Conservation (phyloP, 495 filamentous ascomycete species). For the Clavariopsis aquatica region DNA sequence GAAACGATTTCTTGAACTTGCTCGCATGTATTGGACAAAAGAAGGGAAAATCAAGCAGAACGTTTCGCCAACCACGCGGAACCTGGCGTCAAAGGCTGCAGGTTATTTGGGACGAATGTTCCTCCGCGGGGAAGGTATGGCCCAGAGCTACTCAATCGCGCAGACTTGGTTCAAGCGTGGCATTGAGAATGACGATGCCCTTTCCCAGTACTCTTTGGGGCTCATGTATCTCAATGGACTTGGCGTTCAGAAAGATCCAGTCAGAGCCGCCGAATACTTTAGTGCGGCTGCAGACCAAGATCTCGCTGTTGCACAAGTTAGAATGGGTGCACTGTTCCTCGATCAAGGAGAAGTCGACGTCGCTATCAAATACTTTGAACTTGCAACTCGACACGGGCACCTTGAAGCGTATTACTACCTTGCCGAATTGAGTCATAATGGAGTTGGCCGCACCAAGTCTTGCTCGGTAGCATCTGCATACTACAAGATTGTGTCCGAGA, state of each 20-base stretch:
- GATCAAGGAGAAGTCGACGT: slow-evolving; percentile 80
- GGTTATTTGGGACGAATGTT: slow-evolving; percentile 93
- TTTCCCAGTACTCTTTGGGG: slow-evolving; percentile 84
- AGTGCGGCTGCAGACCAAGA: slow-evolving; percentile 83
- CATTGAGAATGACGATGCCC: slow-evolving; percentile 72
- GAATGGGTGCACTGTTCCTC: slow-evolving; percentile 80
- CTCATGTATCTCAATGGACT: slow-evolving; percentile 86
- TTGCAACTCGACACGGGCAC: slow-evolving; percentile 83
- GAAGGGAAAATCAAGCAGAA: slow-evolving; percentile 62
- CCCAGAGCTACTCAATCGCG: slow-evolving; percentile 75
- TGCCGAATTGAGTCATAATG: slow-evolving; percentile 82
- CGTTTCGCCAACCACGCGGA: slow-evolving; percentile 64
- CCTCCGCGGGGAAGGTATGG: slow-evolving; percentile 84
- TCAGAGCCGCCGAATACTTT: slow-evolving; percentile 77
- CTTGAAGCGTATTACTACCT: slow-evolving; percentile 96
- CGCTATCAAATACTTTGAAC: slow-evolving; percentile 85
- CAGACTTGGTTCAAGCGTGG: slow-evolving; percentile 86
- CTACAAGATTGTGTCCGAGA: slow-evolving; percentile 94
- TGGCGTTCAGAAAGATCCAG: slow-evolving; percentile 71
- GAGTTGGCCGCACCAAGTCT: slow-evolving; percentile 75
- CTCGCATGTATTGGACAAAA: slow-evolving; percentile 84
- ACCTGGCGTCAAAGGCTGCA: slow-evolving; percentile 82
- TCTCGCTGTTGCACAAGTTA: slow-evolving; percentile 76
- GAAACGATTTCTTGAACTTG: slow-evolving; percentile 78
- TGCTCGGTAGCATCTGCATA: slow-evolving; percentile 81